phyloP scores from a whole-genome alignment of 75 land plant species.

The Gnetum montanum region DNA sequence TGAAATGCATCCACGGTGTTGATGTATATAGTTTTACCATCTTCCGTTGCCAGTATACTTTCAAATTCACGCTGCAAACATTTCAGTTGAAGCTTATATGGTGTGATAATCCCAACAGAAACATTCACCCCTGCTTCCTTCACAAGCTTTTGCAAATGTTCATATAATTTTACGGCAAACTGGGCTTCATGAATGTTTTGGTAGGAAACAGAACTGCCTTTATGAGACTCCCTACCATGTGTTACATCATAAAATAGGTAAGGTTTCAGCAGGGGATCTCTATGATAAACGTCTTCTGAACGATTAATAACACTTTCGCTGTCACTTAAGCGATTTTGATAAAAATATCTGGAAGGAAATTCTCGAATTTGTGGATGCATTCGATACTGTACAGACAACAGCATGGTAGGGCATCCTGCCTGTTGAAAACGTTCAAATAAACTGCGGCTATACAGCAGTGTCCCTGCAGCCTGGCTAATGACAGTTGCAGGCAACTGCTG shows the following conservation, averaged over 20 bases:
- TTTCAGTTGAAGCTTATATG: conserved; percentile 73
- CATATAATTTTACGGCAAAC: conserved; percentile 61
- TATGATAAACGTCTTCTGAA: conserved; percentile 60
- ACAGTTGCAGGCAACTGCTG: conserved; percentile 99
- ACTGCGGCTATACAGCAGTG: conserved; percentile 69
- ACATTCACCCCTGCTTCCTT: conserved; percentile 21
- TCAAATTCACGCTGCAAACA: conserved; percentile 48
- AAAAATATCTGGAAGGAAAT: conserved; percentile 88
- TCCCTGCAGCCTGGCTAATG: conserved; percentile 72
- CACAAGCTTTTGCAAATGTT: conserved; percentile 64
- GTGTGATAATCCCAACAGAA: conserved; percentile 69
- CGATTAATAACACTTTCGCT: conserved; percentile 34
- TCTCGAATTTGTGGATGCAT: conserved; percentile 95
- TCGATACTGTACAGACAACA: conserved; percentile 86
- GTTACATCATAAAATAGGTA: conserved; percentile 79
- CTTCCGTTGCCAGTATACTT: conserved; percentile 43
- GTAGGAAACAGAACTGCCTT: conserved; percentile 83
- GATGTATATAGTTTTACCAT: conserved; percentile 54
- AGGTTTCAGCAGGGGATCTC: conserved; percentile 52
- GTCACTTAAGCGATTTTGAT: conserved; percentile 79
- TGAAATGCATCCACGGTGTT: conserved; percentile 99
- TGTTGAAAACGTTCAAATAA: conserved; percentile 94
- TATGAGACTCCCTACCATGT: conserved; percentile 84
- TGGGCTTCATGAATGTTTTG: conserved; percentile 85
- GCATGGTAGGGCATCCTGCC: conserved; percentile 74